Conservation (phyloP, 768 basidiomycete species). For the Calocybe cyanea region DNA sequence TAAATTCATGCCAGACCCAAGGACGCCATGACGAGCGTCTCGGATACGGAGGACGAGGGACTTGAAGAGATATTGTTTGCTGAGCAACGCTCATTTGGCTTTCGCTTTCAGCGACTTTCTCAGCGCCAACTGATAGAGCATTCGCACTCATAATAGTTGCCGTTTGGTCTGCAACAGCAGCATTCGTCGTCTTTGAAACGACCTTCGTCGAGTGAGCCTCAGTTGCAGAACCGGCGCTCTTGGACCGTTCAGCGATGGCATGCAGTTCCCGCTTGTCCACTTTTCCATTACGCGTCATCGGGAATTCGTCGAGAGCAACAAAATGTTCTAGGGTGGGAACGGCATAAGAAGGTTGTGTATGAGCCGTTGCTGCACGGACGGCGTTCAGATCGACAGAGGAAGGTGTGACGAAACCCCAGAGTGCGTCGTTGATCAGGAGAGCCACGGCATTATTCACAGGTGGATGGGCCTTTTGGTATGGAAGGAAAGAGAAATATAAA, state of each 20-base stretch:
- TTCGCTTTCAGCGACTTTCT: too few relatives aligned
- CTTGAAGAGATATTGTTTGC: conserved; percentile 3
- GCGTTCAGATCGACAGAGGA: conserved; percentile 10
- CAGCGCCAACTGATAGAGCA: too few relatives aligned
- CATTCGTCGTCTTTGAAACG: background rate
- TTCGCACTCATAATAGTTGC: background rate
- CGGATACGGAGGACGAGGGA: conserved; percentile 4
- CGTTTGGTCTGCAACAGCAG: background rate
- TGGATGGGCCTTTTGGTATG: conserved; percentile 2
- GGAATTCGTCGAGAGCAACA: conserved; percentile 41
- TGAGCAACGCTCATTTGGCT: too few relatives aligned
- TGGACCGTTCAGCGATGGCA: conserved; percentile 11
- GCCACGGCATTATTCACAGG: conserved; percentile 15
- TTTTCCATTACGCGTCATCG: conserved; percentile 53
- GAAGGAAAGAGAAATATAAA: background rate
- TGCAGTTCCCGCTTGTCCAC: conserved; percentile 43
- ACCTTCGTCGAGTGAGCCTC: background rate
- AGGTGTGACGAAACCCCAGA: conserved; percentile 20
- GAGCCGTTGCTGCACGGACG: conserved; percentile 16
- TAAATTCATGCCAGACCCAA: conserved; percentile 10
- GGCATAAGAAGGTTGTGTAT: conserved; percentile 55
- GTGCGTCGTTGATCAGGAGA: conserved; percentile 17
- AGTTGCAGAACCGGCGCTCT: background rate
- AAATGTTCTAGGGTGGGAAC: conserved; percentile 49
- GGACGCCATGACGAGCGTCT: conserved; percentile 14